These are phyloP conservation scores for Starmerella bombicola DNA, from an alignment of 805 yeast genomes.

Conservation along the genomic window DNA sequence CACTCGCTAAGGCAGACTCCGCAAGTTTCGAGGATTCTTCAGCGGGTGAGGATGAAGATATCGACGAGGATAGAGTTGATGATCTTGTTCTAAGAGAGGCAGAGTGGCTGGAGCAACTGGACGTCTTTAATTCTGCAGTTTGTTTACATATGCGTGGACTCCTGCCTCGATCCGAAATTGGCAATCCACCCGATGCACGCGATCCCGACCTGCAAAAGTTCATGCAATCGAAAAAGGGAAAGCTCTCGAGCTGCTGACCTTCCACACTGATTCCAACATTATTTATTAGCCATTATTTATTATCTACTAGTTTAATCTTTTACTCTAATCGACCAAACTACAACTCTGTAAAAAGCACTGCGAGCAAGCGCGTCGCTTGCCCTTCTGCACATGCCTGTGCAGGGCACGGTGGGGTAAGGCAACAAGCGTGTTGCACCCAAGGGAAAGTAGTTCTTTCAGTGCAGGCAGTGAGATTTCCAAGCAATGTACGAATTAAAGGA, in stretches of 20 bases:
- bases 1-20: neutral
- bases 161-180: neutral
- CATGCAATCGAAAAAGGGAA: constrained; percentile 3
- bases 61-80: neutral
- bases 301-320: too few relatives aligned
- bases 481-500: constrained; percentile 20
- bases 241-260: too few relatives aligned
- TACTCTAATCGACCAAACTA: too few relatives aligned
- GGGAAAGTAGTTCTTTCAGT: too few relatives aligned
- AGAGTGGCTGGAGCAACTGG: constrained; percentile 7
- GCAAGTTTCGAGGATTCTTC: neutral
- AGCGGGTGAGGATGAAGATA: neutral
- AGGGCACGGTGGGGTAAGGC: too few relatives aligned
- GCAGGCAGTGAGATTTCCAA: too few relatives aligned
- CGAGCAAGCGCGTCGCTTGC: too few relatives aligned
- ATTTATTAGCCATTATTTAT: too few relatives aligned
- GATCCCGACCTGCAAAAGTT: constrained; percentile 1
- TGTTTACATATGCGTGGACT: neutral
- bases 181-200: neutral
- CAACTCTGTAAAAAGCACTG: too few relatives aligned
- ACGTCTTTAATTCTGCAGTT: neutral
- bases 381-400: too few relatives aligned
- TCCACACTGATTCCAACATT: too few relatives aligned
- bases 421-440: too few relatives aligned
- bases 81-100: constrained; percentile 1